Base-by-base conservation (phyloP, 2,329 filamentous ascomycete genomes). In the Berkeleyomyces basicola region DNA sequence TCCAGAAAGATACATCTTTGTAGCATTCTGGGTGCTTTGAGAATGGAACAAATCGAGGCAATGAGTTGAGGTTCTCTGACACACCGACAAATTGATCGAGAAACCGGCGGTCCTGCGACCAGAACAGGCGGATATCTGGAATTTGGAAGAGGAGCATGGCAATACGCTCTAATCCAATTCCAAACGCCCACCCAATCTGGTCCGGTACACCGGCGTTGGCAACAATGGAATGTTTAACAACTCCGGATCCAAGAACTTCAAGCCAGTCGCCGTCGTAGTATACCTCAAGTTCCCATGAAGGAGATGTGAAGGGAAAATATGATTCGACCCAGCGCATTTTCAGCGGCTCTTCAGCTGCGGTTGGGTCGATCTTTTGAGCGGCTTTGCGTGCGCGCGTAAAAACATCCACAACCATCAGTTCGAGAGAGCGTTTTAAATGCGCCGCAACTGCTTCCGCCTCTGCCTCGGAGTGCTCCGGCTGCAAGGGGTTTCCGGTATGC, bases 91-190 rank as follows among this genome's bases (percentile, higher is more conserved):
- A 99, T 73, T 99, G 93, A 9, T 76, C 78, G n/a, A 95, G 75
- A 74, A 99, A 99, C 7, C 93, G 83, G 68, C 79, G 71, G 72
- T 99, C 93, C 62, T 79, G 77, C 40, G 88, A 95, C 93, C 93
- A 99, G 77, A 99, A 97, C 3, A 97, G 83, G 10, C 93, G 86
- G 68, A 99, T 99, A 71, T 99, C 93, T 0, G 91, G 90, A 64
- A 99, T 95, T 64, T 88, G 86, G 77, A 96, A 99, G 33, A 99
- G 82, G 43, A 99, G 82, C 93, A 99, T 99, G 65, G 93, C 92
- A 66, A 99, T 92, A 65, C 93, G 84, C 73, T 99, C 93, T 37
- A 99, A 81, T 2, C 93, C 93, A 16, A 97, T 79, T 43, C 93
- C 93, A 74, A 97, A 99, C 0, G 93, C 93, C 93, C 93, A 99